These are phyloP conservation scores for Exophiala calicioides DNA, from an alignment of 2,329 filamentous ascomycete genomes.

Conservation along the genomic window DNA sequence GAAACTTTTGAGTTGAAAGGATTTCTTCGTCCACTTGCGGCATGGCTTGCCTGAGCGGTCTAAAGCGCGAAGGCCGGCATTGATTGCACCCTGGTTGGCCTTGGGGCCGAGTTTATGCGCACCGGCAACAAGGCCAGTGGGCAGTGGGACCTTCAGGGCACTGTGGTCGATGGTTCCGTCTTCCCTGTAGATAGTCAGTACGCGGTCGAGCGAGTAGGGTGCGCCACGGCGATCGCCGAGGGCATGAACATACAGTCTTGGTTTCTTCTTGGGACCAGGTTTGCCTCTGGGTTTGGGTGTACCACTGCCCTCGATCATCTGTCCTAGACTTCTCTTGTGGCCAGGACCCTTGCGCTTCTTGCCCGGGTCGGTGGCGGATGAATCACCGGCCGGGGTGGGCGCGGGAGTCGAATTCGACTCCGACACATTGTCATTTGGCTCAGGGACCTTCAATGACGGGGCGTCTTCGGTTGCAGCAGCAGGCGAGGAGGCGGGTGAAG, in stretches of 20 bases:
- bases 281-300: slow-evolving; percentile 74
- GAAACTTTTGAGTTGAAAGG: slow-evolving; percentile 86
- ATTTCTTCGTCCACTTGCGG: slow-evolving; percentile 83
- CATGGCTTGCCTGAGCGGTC: slow-evolving; percentile 91
- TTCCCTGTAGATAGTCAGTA: slow-evolving; percentile 42
- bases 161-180: slow-evolving; percentile 51
- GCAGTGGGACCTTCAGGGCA: slow-evolving; percentile 50
- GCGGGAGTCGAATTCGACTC: slow-evolving; percentile 40
- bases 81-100: slow-evolving; percentile 95
- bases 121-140: slow-evolving; percentile 45
- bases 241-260: slow-evolving; percentile 72
- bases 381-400: slow-evolving; percentile 45
- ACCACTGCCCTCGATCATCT: slow-evolving; percentile 52
- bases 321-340: slow-evolving; percentile 58
- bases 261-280: slow-evolving; percentile 96
- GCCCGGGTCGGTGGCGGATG: slow-evolving; percentile 49
- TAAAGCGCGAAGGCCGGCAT: slow-evolving; percentile 89
- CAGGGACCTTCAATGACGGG: slow-evolving; percentile 44
- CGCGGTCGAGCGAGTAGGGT: neutral
- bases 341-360: slow-evolving; percentile 77
- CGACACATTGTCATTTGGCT: slow-evolving; percentile 40
- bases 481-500: slow-evolving; percentile 40
- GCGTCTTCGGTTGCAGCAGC: slow-evolving; percentile 34
- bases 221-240: neutral
- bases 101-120: slow-evolving; percentile 88